Percentiles rank a stretch among this genome's conserved stretches.
phyloP scores from a whole-genome alignment of 1,284 basidiomycete species.

The Coniophora puteana region DNA sequence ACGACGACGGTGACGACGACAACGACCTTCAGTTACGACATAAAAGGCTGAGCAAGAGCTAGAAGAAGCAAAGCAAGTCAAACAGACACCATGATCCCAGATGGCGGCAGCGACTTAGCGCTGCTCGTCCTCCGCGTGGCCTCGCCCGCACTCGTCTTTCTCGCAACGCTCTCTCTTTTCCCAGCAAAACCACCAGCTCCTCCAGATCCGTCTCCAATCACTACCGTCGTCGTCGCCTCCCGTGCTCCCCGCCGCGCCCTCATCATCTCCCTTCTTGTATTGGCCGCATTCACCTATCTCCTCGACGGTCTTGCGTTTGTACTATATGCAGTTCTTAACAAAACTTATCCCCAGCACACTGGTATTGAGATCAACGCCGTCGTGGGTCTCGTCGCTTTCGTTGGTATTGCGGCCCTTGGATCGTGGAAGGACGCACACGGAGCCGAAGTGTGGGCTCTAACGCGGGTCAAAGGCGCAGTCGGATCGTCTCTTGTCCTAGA shows the following conservation, averaged over 20 bases:
- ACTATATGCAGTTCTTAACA: conserved; percentile 56
- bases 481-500: conserved; percentile 54
- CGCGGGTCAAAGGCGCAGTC: conserved; percentile 52
- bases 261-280: conserved; percentile 66
- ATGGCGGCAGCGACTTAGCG: no score
- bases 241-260: conserved; percentile 66
- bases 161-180: conserved; percentile 58
- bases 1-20: no score
- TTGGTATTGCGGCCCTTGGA: conserved; percentile 65
- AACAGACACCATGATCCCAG: no score
- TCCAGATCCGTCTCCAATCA: conserved; percentile 59
- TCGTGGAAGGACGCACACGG: conserved; percentile 75
- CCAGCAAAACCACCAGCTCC: conserved; percentile 44
- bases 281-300: conserved; percentile 81
- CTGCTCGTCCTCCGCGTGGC: conserved; percentile 57
- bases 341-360: conserved; percentile 60
- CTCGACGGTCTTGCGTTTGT: conserved; percentile 76
- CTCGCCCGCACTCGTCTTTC: conserved; percentile 59
- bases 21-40: no score
- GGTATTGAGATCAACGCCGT: conserved; percentile 68
- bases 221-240: conserved; percentile 69
- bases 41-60: no score
- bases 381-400: conserved; percentile 62
- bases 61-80: no score
- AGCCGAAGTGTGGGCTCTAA: conserved; percentile 65